Evolutionary conservation across 768 basidiomycete genomes (phyloP).

Genomic region (Kwoniella europaea): DNA sequence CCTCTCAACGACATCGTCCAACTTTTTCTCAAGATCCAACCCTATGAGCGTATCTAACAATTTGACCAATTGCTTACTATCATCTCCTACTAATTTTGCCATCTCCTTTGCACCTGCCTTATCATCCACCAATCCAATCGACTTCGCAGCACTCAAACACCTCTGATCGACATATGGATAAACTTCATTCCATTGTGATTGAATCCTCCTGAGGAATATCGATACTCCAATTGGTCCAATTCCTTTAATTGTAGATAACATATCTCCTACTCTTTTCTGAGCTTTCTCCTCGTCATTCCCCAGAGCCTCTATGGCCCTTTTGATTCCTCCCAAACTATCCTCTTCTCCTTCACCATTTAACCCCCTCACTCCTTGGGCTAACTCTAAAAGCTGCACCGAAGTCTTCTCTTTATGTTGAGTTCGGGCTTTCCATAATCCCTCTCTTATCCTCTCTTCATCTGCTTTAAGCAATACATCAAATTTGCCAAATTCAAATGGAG

Average conservation of each 20-base stretch:
- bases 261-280: conserved; percentile 29
- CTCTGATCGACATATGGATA: conserved; percentile 49
- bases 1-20: conserved; percentile 31
- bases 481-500: conserved; percentile 37
- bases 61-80: conserved; percentile 34
- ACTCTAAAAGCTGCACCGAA: conserved; percentile 36
- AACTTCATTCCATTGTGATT: conserved; percentile 49
- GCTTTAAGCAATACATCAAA: conserved; percentile 31
- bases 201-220: conserved; percentile 47
- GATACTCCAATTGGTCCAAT: conserved; percentile 45
- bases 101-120: conserved; percentile 28
- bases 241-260: conserved; percentile 42
- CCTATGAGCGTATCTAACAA: conserved; percentile 48
- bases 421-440: conserved; percentile 41
- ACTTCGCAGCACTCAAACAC: conserved; percentile 34
- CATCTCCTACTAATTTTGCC: conserved; percentile 30
- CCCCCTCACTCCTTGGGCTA: conserved; percentile 37
- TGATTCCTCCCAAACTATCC: conserved; percentile 31
- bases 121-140: conserved; percentile 35
- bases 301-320: conserved; percentile 23
- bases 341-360: conserved; percentile 37
- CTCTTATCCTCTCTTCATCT: conserved; percentile 34
- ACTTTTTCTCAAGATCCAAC: conserved; percentile 46
- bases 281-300: conserved; percentile 19
- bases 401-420: conserved; percentile 53